Evolutionary conservation across 805 yeast genomes (phyloP).

Genomic region (Ogataea pignaliae): DNA sequence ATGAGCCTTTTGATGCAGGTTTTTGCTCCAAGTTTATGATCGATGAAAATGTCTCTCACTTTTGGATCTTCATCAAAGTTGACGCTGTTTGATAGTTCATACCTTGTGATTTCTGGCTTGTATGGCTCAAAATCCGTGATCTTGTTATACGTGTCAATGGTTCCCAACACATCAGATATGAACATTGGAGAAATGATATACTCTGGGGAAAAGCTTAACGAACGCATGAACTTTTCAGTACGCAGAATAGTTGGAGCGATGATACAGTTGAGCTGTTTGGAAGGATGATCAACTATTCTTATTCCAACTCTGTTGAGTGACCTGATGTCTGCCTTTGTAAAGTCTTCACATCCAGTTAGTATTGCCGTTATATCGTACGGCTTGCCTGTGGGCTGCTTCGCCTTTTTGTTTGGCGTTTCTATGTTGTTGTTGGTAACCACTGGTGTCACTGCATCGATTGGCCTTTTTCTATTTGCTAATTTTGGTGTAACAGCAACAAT

Average conservation of each 20-base stretch:
- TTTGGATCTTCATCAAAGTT: constrained; percentile 32
- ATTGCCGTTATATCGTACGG: constrained; percentile 44
- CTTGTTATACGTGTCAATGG: constrained; percentile 23
- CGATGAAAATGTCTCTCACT: constrained; percentile 30
- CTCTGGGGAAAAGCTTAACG: constrained; percentile 54
- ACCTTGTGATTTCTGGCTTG: constrained; percentile 23
- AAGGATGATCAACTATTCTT: constrained; percentile 37
- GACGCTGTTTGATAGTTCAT: constrained; percentile 23
- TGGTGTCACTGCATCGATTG: constrained; percentile 3
- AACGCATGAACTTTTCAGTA: constrained; percentile 80
- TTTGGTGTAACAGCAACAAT: constrained; percentile 1
- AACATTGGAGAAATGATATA: constrained; percentile 54
- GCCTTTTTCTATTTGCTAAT: too few relatives aligned
- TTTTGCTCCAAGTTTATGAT: constrained; percentile 14
- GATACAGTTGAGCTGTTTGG: constrained; percentile 41
- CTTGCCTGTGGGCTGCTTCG: constrained; percentile 8
- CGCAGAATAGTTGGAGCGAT: constrained; percentile 81
- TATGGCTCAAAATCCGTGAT: constrained; percentile 21
- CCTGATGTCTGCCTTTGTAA: constrained; percentile 39
- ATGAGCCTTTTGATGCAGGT: constrained; percentile 15
- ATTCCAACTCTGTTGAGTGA: constrained; percentile 55
- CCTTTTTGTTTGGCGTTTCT: constrained; percentile 1
- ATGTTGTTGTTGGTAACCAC: background rate
- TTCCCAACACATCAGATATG: constrained; percentile 41
- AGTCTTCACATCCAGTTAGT: constrained; percentile 56